Percentiles rank a stretch among this genome's conserved stretches.
Evolutionary conservation across 352 stramenopile species (phyloP).

Genomic region (Pythium scleroteichum): DNA sequence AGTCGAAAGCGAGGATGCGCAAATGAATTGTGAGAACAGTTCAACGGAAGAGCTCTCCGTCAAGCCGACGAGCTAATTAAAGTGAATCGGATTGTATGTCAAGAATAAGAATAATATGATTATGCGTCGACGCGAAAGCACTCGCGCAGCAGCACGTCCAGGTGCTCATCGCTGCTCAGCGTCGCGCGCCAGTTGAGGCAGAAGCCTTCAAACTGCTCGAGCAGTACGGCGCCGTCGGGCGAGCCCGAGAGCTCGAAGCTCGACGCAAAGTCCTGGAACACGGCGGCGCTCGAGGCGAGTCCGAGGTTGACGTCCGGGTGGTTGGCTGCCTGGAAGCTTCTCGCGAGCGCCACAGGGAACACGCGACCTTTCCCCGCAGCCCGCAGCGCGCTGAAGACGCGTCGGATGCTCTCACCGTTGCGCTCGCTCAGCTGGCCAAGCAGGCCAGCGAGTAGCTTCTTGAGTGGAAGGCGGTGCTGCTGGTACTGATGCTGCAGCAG

Average conservation of each 20-base stretch:
- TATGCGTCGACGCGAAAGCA: conserved; percentile 39
- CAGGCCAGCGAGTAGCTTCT: conserved; percentile 41
- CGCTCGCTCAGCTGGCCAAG: conserved; percentile 41
- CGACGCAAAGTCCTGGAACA: conserved; percentile 73
- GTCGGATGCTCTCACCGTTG: conserved; percentile 34
- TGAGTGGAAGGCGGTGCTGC: conserved; percentile 36
- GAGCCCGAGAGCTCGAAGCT: conserved; percentile 59
- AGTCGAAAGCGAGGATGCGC: too few species aligned
- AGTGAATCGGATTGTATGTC: too few species aligned
- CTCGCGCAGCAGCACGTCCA: conserved; percentile 60
- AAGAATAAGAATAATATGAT: not conserved
- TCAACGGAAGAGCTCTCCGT: too few species aligned
- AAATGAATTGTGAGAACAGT: too few species aligned
- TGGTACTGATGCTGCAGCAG: conserved; percentile 45
- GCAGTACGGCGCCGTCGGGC: conserved; percentile 41
- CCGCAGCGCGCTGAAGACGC: conserved; percentile 54
- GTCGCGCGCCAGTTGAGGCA: conserved; percentile 56
- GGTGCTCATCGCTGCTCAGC: conserved; percentile 49
- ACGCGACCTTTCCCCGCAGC: conserved; percentile 51
- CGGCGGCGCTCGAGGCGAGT: conserved; percentile 30
- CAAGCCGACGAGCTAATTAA: too few species aligned
- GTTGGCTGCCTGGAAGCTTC: conserved; percentile 56
- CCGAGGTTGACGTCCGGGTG: conserved; percentile 67
- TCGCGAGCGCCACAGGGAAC: conserved; percentile 58
- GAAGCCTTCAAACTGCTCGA: conserved; percentile 71